Evolutionary conservation across 805 yeast genomes (phyloP).

Genomic region (Scheffersomyces amazonensis): DNA sequence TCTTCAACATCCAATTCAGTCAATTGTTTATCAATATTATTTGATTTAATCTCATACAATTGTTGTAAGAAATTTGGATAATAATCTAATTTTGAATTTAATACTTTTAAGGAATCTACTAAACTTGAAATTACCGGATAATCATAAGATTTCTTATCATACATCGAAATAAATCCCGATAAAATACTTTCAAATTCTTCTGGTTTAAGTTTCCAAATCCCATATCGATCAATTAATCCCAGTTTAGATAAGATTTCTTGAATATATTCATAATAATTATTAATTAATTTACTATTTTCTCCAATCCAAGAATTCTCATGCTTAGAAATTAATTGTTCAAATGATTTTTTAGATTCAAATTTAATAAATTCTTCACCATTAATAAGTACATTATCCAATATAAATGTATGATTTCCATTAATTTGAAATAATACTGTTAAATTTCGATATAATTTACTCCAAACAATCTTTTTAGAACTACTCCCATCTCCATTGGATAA

Average conservation of each 20-base stretch:
- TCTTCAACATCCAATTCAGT: conserved; percentile 12
- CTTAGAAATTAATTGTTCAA: conserved; percentile 5
- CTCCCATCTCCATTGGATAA: conserved; percentile 14
- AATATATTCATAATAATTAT: conserved; percentile 6
- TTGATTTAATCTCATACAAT: conserved; percentile 12
- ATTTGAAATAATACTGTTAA: conserved; percentile 28
- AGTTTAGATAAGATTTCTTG: conserved; percentile 4
- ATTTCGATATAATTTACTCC: conserved; percentile 27
- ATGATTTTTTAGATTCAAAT: conserved; percentile 16
- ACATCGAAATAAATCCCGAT: conserved; percentile 3
- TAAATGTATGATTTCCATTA: conserved; percentile 28
- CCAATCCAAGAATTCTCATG: conserved; percentile 10
- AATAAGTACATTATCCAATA: conserved; percentile 32
- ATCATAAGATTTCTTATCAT: conserved; percentile 7
- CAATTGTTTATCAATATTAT: conserved; percentile 6
- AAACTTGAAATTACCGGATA: conserved; percentile 9
- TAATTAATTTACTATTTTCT: conserved; percentile 10
- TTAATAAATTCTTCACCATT: conserved; percentile 24
- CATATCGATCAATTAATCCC: conserved; percentile 1
- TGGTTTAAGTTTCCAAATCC: conserved; percentile 7
- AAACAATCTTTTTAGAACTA: conserved; percentile 16
- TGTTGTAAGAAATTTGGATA: conserved; percentile 19
- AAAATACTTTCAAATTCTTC: conserved; percentile 10
- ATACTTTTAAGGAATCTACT: conserved; percentile 11
- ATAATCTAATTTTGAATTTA: conserved; percentile 14